Evolutionary conservation across 345 rosid species (phyloP).

Genomic region (Anacardium occidentale): DNA sequence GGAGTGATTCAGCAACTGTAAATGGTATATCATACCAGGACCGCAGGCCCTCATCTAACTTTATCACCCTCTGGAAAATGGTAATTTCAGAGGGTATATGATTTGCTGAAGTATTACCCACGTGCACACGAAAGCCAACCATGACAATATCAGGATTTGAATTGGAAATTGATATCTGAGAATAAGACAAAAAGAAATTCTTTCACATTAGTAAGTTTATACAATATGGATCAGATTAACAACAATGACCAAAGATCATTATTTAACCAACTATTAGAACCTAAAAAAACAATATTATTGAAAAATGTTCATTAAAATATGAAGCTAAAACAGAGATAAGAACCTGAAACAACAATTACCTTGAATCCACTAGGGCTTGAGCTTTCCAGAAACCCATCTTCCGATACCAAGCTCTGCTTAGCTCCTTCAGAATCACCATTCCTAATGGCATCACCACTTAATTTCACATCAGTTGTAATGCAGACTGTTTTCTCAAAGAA

Average conservation of each 20-base stretch:
- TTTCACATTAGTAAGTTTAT: conserved; percentile 3
- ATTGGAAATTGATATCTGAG: conserved; percentile 84
- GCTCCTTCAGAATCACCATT: conserved; percentile 94
- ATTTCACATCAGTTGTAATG: conserved; percentile 87
- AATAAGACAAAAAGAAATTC: conserved; percentile 9
- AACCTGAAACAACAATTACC: conserved; percentile 43
- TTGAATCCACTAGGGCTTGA: conserved; percentile 82
- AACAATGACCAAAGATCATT: conserved; percentile 9
- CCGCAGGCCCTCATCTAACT: conserved; percentile 93
- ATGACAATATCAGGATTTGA: conserved; percentile 94
- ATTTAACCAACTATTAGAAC: not conserved
- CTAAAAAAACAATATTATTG: too few relatives aligned
- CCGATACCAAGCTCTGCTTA: conserved; percentile 83
- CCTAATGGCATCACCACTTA: conserved; percentile 88
- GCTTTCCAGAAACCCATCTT: conserved; percentile 94
- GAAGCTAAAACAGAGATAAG: not conserved
- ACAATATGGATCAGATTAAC: not conserved
- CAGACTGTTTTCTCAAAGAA: conserved; percentile 94
- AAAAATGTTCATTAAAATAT: not conserved
- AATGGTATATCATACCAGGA: conserved; percentile 99
- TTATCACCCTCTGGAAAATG: conserved; percentile 85
- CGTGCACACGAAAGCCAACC: conserved; percentile 95
- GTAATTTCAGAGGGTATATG: conserved; percentile 88
- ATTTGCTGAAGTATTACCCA: conserved; percentile 85
- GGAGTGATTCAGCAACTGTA: conserved; percentile 91